A percentile compares a stretch with the other conserved stretches of the same genome.
Evolutionary conservation across 2,329 filamentous ascomycete genomes (phyloP).

Genomic region (Penicillium sp.): DNA sequence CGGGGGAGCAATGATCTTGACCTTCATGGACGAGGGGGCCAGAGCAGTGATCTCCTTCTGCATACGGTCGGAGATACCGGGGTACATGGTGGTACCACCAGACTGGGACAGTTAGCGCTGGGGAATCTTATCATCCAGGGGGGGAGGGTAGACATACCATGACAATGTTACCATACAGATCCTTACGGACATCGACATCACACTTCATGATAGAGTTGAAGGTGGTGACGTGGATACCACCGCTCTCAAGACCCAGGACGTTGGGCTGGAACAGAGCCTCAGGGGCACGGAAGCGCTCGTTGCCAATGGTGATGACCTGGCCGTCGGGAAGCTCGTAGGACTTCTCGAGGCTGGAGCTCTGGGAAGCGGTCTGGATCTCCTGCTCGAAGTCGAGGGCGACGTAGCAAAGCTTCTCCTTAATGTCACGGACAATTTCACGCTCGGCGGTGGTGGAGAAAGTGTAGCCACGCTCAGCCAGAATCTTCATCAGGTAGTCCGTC

Average conservation of each 20-base stretch:
- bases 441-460: slow-evolving; percentile 99
- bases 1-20: slow-evolving; percentile 99
- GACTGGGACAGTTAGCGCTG: slow-evolving; percentile 57
- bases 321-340: slow-evolving; percentile 99
- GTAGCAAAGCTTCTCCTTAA: slow-evolving; percentile 99
- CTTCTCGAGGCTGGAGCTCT: slow-evolving; percentile 99
- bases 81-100: slow-evolving; percentile 99
- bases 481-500: slow-evolving; percentile 99
- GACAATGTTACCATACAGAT: slow-evolving; percentile 99
- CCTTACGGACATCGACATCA: slow-evolving; percentile 99
- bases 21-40: slow-evolving; percentile 99
- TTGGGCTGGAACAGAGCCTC: slow-evolving; percentile 99
- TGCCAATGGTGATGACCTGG: slow-evolving; percentile 99
- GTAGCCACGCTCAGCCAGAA: slow-evolving; percentile 98
- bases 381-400: slow-evolving; percentile 99
- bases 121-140: no score
- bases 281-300: slow-evolving; percentile 99
- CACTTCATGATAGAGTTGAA: slow-evolving; percentile 99
- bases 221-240: slow-evolving; percentile 98
- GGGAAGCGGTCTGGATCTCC: slow-evolving; percentile 99
- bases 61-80: slow-evolving; percentile 99
- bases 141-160: slow-evolving; percentile 66
- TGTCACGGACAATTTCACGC: slow-evolving; percentile 99
- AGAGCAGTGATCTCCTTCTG: slow-evolving; percentile 99
- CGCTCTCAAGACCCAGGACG: slow-evolving; percentile 95